Base-by-base conservation (phyloP, 257 asterid genomes). In the Scutellaria baicalensis region DNA sequence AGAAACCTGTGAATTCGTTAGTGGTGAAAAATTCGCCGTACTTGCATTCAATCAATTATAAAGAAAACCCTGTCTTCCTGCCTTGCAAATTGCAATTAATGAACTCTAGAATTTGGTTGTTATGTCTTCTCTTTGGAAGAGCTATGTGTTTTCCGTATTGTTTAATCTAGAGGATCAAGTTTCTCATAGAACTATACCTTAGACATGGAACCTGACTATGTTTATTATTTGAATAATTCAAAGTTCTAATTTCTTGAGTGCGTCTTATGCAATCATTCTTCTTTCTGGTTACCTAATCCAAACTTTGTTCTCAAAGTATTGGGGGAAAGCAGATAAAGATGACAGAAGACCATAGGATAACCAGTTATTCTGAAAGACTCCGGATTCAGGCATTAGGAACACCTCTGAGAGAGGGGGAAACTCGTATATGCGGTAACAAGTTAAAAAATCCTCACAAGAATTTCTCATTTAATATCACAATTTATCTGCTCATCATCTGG, bases 301-400 rank as follows among this genome's bases (percentile, higher is more conserved):
- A 70, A 20, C 64, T 65, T 72, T 66, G 68, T 67, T 77, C 66
- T 77, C 75, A 75, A 89, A 94, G 99, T 74, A 75, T 86, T 51
- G 92, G 77, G 31, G 99, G 95, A 67, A 83, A 86, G 82, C 97
- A 82, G 84, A 83, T 83, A 76, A 94, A 91, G 83, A 85, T 94
- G 96, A 89, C 95, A 0, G 99, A 94, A 81, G 99, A 94, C 88
- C 99, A 94, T 72, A 81, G 93, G 75, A 78, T 94, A 77, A 71
- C 82, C 72, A 94, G 96, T 80, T 50, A 76, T 47, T 79, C 97
- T 14, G 99, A 94, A 80, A 85, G 93, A 75, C 85, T 81, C 51
- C 97, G 99, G 42, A 81, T 94, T 66, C 86, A 91, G 75, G 85
- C 86, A 59, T 51, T 74, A 48, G 99, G 99, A 23, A 71, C 83